Base-by-base conservation (phyloP, 2,329 filamentous ascomycete species). In the Penicillium sp. region DNA sequence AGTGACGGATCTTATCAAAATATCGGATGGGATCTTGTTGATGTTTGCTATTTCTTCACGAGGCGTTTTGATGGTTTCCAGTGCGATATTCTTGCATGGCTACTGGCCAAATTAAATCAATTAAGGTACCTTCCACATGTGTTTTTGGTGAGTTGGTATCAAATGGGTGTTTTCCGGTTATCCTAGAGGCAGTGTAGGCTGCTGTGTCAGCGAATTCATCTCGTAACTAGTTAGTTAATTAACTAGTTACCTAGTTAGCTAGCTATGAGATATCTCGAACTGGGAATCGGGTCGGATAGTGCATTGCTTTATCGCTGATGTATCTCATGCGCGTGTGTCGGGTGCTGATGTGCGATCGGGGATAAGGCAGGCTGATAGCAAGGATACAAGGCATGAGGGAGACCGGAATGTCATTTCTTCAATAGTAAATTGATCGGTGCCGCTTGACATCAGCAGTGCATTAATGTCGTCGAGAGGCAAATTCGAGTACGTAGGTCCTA, bases 31-130 rank as follows among this genome's bases (percentile, higher is more conserved):
- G 15, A 13, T 13, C 28, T 43, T 46, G 42, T 52, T 32, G 37
- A 44, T 42, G 31, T 44, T 46, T 49, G 44, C 37, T 52, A 20
- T 43, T 33, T 38, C 44, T 50, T 51, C 54, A 56, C 41, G 49
- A 55, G 54, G 56, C 56, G 56, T 58, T 58, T 47, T 45, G 43
- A 53, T 52, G 49, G 50, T 55, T 42, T 42, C 50, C 45, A 45
- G 42, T 54, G 49, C 49, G 45, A 47, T 45, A 49, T 55, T 54
- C 49, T 55, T 59, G 57, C 53, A 56, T 59, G 53, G 45, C 49
- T 48, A 49, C 49, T 49, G 49, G 50, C 53, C 51, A 56, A 55
- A 53, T 53, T 39, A 42, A 56, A 55, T 53, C 52, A 52, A 55
- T 42, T 58, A 3, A 23, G 33, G 9, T 37, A 20, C 28, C 23